phyloP scores from a whole-genome alignment of 176 grass and related monocot genomes.

The Eragrostis nindensis region DNA sequence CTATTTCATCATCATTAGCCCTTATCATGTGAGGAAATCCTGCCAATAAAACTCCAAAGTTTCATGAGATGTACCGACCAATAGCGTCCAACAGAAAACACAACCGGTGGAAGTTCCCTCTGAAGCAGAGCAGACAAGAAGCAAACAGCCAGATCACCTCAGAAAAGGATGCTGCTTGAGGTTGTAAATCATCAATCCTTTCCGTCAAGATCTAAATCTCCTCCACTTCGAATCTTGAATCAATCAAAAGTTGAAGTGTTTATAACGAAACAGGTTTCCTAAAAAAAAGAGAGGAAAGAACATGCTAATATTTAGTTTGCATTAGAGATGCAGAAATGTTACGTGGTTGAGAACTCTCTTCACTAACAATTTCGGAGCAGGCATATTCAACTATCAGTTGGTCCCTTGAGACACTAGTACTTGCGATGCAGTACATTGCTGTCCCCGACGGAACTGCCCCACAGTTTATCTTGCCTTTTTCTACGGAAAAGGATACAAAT shows the following conservation, averaged over 20 bases:
- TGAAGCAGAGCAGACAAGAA: constrained; percentile 2
- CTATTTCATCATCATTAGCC: constrained; percentile 36
- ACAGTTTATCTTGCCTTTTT: constrained; percentile 31
- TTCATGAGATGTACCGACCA: constrained; percentile 35
- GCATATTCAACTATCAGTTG: background rate
- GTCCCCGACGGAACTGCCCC: background rate
- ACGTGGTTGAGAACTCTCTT: background rate
- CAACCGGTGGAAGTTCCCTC: constrained; percentile 1
- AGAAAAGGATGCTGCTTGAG: background rate
- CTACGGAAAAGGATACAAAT: constrained; percentile 44
- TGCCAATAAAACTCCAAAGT: constrained; percentile 26
- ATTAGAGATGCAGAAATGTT: background rate
- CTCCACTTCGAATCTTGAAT: background rate
- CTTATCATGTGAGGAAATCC: constrained; percentile 34
- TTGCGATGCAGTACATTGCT: background rate
- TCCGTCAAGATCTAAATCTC: background rate
- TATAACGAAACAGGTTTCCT: too few species aligned
- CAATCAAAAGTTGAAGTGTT: background rate
- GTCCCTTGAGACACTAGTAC: background rate
- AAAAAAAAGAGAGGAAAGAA: too few species aligned
- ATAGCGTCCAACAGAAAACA: background rate
- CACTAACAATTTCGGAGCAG: background rate
- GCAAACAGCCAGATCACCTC: background rate
- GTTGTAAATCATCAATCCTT: background rate
- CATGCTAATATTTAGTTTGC: background rate